Evolutionary conservation across 805 yeast genomes (phyloP).

Genomic region (Pichia occidentalis): DNA sequence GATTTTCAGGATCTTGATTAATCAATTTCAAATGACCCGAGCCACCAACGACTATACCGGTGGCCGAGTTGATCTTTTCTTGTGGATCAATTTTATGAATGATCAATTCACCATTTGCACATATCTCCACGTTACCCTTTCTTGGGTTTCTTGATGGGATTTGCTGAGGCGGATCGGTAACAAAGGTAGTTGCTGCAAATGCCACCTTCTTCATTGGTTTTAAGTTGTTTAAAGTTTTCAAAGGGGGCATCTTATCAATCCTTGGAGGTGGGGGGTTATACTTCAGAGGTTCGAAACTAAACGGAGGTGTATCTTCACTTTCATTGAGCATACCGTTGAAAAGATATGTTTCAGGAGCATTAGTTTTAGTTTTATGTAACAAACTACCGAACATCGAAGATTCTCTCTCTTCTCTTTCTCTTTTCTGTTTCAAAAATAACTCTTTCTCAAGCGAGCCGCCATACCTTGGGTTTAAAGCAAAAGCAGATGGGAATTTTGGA

Average conservation of each 20-base stretch:
- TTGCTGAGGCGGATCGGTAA: constrained; percentile 86
- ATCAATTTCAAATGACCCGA: constrained; percentile 55
- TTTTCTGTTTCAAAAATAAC: constrained; percentile 16
- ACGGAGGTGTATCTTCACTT: constrained; percentile 20
- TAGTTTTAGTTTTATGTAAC: constrained; percentile 25
- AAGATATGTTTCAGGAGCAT: constrained; percentile 15
- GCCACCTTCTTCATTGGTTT: constrained; percentile 55
- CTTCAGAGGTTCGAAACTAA: constrained; percentile 16
- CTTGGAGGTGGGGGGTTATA: constrained; percentile 29
- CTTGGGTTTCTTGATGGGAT: constrained; percentile 82
- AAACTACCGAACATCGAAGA: constrained; percentile 27
- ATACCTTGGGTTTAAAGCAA: constrained; percentile 29
- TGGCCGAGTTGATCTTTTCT: constrained; percentile 36
- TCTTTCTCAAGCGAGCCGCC: constrained; percentile 24
- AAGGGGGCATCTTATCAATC: constrained; percentile 24
- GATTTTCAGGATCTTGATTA: constrained; percentile 7
- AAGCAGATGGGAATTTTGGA: constrained; percentile 45
- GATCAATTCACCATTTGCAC: constrained; percentile 29
- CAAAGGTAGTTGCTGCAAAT: constrained; percentile 69
- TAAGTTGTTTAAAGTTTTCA: constrained; percentile 22
- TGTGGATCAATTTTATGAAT: constrained; percentile 30
- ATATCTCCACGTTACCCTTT: constrained; percentile 59
- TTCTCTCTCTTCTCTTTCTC: constrained; percentile 17
- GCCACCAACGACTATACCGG: constrained; percentile 77
- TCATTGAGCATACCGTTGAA: constrained; percentile 18